A percentile compares a stretch with the other conserved stretches of the same genome.
These are phyloP conservation scores for Fusarium zealandicum DNA, from an alignment of 2,329 filamentous ascomycete genomes.

Conservation along the genomic window DNA sequence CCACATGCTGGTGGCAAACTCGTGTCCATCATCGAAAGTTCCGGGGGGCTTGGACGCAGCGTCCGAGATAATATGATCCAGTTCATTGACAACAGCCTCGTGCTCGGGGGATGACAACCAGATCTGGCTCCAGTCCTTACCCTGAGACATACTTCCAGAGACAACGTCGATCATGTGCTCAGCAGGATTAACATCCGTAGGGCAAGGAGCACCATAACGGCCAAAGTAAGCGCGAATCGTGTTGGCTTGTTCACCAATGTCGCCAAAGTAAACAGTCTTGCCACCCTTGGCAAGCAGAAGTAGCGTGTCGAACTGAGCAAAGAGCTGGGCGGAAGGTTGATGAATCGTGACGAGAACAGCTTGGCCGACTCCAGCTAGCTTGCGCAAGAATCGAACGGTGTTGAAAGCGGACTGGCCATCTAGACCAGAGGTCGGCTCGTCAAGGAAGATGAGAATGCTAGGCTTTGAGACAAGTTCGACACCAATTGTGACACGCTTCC, in stretches of 20 bases:
- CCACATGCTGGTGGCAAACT: constrained; percentile 74
- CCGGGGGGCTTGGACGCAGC: constrained; percentile 56
- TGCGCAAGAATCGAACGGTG: constrained; percentile 70
- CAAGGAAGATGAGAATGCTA: constrained; percentile 65
- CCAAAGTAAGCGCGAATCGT: constrained; percentile 71
- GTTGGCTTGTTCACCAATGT: constrained; percentile 63
- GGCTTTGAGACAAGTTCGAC: constrained; percentile 69
- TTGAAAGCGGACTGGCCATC: constrained; percentile 74
- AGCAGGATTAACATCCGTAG: constrained; percentile 70
- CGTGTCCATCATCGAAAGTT: constrained; percentile 61
- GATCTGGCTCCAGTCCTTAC: constrained; percentile 71
- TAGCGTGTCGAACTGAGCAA: constrained; percentile 71
- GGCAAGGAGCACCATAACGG: constrained; percentile 68
- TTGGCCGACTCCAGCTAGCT: constrained; percentile 70
- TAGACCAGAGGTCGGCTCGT: constrained; percentile 70
- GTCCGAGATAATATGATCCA: constrained; percentile 66
- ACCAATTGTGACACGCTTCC: constrained; percentile 65
- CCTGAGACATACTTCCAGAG: constrained; percentile 56
- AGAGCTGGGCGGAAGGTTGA: constrained; percentile 72
- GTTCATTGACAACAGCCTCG: constrained; percentile 63
- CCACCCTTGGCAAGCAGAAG: constrained; percentile 71
- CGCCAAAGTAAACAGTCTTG: constrained; percentile 72
- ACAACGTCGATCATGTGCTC: constrained; percentile 76
- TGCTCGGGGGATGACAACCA: constrained; percentile 72
- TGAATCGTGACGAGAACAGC: constrained; percentile 75